phyloP scores from a whole-genome alignment of 2,329 filamentous ascomycete genomes.

The Ascochyta lentis region DNA sequence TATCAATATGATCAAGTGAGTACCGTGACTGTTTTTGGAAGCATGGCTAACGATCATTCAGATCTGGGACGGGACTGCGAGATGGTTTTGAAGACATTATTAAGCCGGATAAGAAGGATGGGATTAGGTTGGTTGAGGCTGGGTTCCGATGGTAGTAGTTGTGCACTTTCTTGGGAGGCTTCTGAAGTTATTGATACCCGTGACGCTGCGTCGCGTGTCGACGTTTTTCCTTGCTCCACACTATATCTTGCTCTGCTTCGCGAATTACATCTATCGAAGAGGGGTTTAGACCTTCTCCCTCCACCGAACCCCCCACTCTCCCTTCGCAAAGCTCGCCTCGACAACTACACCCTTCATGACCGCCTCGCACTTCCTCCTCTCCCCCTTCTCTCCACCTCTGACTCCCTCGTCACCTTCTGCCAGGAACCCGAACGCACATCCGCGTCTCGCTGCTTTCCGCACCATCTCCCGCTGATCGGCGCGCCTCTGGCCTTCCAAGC shows the following conservation, averaged over 20 bases:
- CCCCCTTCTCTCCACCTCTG: constrained; percentile 20
- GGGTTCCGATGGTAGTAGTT: constrained; percentile 30
- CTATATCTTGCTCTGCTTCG: too few species aligned
- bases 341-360: constrained; percentile 65
- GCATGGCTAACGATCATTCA: constrained; percentile 19
- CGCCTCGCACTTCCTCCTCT: constrained; percentile 61
- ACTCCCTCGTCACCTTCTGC: constrained; percentile 24
- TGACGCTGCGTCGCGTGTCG: constrained; percentile 3
- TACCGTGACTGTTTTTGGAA: neutral
- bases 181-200: constrained; percentile 29
- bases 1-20: constrained; percentile 50
- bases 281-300: constrained; percentile 49
- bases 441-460: constrained; percentile 67
- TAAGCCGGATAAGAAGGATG: constrained; percentile 21
- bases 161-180: neutral
- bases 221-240: neutral
- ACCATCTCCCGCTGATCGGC: constrained; percentile 64
- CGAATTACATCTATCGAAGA: too few species aligned
- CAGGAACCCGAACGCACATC: constrained; percentile 62
- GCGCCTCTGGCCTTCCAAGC: constrained; percentile 57
- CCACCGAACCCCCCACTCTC: constrained; percentile 66
- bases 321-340: constrained; percentile 67
- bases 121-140: constrained; percentile 24
- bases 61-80: constrained; percentile 38
- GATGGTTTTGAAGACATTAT: constrained; percentile 40